Percentiles rank a stretch among this genome's conserved stretches.
phyloP scores from a whole-genome alignment of 106 monocot species.

The Narthecium ossifragum region DNA sequence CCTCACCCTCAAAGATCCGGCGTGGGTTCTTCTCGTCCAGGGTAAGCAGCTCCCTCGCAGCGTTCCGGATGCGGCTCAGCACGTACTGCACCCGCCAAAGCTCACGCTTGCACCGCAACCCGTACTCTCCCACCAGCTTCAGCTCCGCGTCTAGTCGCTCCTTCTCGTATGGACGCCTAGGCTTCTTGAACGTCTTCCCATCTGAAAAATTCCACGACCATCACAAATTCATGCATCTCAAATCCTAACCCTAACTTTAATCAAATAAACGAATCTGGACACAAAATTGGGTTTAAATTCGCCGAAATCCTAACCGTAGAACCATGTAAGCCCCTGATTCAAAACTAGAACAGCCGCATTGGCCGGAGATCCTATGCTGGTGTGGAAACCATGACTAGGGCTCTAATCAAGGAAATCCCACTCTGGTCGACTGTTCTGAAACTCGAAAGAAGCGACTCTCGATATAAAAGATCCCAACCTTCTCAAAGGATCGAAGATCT shows the following conservation, averaged over 20 bases:
- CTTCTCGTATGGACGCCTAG: slow-evolving; percentile 89
- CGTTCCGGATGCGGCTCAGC: slow-evolving; percentile 85
- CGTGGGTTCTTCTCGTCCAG: slow-evolving; percentile 81
- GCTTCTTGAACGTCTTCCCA: slow-evolving; percentile 98
- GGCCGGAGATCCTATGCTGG: no score
- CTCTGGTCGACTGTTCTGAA: no score
- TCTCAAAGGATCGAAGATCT: no score
- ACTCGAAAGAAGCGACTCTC: neutral
- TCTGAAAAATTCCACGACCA: no score
- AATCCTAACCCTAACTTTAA: no score
- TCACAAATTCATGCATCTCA: no score
- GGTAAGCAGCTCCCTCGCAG: slow-evolving; percentile 78
- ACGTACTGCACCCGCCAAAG: slow-evolving; percentile 89
- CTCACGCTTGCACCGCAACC: slow-evolving; percentile 83
- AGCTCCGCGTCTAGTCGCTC: slow-evolving; percentile 85
- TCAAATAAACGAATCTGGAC: no score
- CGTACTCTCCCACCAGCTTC: slow-evolving; percentile 94
- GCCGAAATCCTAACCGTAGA: no score
- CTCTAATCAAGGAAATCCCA: neutral
- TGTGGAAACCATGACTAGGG: neutral
- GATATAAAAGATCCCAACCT: no score
- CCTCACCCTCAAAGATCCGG: slow-evolving; percentile 89
- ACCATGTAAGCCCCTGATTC: no score
- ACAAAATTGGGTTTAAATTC: no score
- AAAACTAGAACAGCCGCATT: no score